Percentiles rank a stretch among this genome's conserved stretches.
These are phyloP conservation scores for Aspergillus sp. DNA, from an alignment of 2,329 filamentous ascomycete genomes.

Conservation along the genomic window DNA sequence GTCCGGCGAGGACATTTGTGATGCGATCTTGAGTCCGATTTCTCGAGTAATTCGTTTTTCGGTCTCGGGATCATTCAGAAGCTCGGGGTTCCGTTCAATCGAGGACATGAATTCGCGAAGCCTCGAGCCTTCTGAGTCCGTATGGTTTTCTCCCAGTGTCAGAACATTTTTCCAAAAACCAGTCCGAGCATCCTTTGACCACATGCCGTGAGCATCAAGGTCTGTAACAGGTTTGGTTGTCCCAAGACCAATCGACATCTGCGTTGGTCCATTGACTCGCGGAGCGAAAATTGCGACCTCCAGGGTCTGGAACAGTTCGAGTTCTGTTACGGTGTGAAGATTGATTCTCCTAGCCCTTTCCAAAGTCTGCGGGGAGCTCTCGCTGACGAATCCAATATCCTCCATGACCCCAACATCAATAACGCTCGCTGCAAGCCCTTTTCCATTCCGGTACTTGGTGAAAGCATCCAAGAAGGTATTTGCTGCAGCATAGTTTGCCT, in stretches of 20 bases:
- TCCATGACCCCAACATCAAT: conserved; percentile 11
- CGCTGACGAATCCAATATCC: conserved; percentile 12
- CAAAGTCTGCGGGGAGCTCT: conserved; percentile 7
- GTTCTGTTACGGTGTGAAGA: conserved; percentile 4
- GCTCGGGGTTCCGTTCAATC: conserved; percentile 2
- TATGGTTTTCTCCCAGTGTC: not conserved
- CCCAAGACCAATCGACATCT: conserved; percentile 3
- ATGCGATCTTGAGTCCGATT: conserved; percentile 5
- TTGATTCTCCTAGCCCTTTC: conserved; percentile 8
- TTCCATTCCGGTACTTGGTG: conserved; percentile 12
- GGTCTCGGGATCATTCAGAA: conserved; percentile 6
- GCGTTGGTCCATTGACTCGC: not conserved
- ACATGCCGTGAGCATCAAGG: not conserved
- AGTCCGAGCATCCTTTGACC: conserved; percentile 5
- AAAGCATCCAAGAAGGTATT: conserved; percentile 31
- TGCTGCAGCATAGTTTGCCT: conserved; percentile 33
- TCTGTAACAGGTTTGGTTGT: not conserved
- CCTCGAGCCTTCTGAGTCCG: not conserved
- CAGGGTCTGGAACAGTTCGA: conserved; percentile 3
- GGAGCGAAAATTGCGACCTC: conserved; percentile 1
- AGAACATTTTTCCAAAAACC: conserved; percentile 3
- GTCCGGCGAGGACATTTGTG: conserved; percentile 6
- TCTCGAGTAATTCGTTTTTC: conserved; percentile 6
- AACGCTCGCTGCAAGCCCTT: conserved; percentile 9
- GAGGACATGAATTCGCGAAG: conserved; percentile 3